Base-by-base conservation (phyloP, 2,329 filamentous ascomycete species). In the Elsinoe perseae region DNA sequence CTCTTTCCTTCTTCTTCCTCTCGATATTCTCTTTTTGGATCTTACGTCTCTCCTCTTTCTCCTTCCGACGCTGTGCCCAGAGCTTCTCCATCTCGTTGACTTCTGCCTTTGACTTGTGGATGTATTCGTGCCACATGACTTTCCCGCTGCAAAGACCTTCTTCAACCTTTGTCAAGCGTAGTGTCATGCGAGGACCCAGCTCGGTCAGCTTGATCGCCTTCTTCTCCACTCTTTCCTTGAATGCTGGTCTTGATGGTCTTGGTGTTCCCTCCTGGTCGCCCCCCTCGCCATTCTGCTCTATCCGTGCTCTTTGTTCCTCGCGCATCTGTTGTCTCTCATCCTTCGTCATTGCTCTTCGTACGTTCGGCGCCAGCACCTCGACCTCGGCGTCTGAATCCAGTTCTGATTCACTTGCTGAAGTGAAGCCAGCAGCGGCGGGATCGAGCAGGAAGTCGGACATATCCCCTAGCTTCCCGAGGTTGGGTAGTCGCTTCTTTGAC, bases 41-140 rank as follows among this genome's bases (percentile, higher is more conserved):
- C 68, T 85, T 85, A 73, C 83, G 86, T 61, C 93, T 79, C 56
- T 82, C 82, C 57, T 91, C 91, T 75, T 95, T 96, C 69, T 93
- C 87, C 65, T 84, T 82, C 57, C 81, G 80, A 65, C 82, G 80
- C 72, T 86, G 75, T 63, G 90, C 85, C 88, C 93, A 97, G 63
- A 82, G 80, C 74, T 85, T 82, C 63, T 97, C 91, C 64, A 96
- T 73, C 61, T 86, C 82, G 67, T 84, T 81, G 57, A 89, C 75
- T 70, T 98, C 91, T 16, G 82, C 80, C 63, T 83, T 83, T 5
- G 82, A 83, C 78, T 98, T 98, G 68, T 85, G 82, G 54, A 97
- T 84, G 68, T 89, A 95, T 68, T 96, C 90, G 70, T 98, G 93
- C 93, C 93, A 98, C 87, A 98, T 88, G 57, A 95, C 81, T 69